These are phyloP conservation scores for Vigna hirtella DNA, from an alignment of 306 rosid species.

Conservation along the genomic window DNA sequence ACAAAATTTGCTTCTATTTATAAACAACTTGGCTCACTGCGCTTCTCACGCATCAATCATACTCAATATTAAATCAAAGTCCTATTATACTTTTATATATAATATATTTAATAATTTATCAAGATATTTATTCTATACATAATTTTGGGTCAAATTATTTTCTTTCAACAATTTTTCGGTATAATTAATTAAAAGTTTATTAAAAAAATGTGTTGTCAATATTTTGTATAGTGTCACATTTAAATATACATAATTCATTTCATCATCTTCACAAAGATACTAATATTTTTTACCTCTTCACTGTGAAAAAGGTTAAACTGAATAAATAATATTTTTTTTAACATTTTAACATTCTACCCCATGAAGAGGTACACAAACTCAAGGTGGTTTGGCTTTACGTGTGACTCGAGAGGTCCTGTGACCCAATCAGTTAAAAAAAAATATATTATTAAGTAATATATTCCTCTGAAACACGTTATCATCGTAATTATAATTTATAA, in stretches of 20 bases:
- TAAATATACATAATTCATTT: neutral
- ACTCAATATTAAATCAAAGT: neutral
- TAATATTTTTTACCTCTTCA: neutral
- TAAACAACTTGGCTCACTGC: neutral
- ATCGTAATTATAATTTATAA: too few relatives aligned
- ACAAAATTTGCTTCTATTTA: neutral
- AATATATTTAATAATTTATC: too few relatives aligned
- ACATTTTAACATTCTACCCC: neutral
- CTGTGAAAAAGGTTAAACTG: neutral
- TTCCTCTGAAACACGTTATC: neutral
- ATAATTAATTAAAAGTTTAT: neutral
- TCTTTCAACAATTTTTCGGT: neutral
- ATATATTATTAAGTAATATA: neutral
- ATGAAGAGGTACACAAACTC: neutral
- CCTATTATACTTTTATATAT: neutral
- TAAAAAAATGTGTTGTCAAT: too few relatives aligned
- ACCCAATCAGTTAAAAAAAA: neutral
- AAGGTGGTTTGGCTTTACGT: neutral
- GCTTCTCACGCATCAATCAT: neutral
- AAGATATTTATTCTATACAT: too few relatives aligned
- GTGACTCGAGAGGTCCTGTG: neutral
- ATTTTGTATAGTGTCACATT: neutral
- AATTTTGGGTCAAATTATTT: neutral
- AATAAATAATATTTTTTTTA: neutral
- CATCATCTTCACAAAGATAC: neutral